Conservation (phyloP, 1,284 basidiomycete species). For the Tausonia pullulans region DNA sequence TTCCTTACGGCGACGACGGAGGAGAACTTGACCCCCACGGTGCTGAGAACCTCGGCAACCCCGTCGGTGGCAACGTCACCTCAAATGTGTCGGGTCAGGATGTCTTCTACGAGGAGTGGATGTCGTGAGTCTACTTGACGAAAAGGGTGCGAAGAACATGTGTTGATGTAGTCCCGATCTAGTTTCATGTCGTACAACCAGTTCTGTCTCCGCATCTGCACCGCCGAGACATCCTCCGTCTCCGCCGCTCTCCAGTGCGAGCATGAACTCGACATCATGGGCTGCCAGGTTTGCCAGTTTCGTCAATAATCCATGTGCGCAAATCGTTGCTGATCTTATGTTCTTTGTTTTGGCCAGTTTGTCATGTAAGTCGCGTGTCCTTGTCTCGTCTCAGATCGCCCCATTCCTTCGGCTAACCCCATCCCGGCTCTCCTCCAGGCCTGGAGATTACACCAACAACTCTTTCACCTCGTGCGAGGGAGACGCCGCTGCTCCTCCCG, state of each 20-base stretch:
- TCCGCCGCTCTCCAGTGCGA: constrained; percentile 22
- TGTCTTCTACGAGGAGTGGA: constrained; percentile 23
- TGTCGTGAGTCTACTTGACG: neutral
- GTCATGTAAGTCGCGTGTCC: neutral
- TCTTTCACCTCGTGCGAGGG: constrained; percentile 36
- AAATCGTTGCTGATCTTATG: neutral
- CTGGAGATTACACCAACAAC: constrained; percentile 36
- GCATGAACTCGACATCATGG: constrained; percentile 36
- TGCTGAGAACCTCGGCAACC: constrained; percentile 38
- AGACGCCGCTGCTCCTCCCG: constrained; percentile 28
- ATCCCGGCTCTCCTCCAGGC: constrained; percentile 27
- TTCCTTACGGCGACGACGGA: constrained; percentile 35
- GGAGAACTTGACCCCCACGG: constrained; percentile 43
- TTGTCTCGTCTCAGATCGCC: neutral
- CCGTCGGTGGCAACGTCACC: constrained; percentile 43
- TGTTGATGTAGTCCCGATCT: too few relatives aligned
- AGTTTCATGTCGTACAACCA: constrained; percentile 24
- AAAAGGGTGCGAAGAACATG: too few relatives aligned
- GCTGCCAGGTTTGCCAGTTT: constrained; percentile 29
- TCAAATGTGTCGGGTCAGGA: constrained; percentile 36
- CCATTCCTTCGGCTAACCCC: neutral
- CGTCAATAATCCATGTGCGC: neutral
- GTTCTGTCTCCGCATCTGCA: constrained; percentile 41
- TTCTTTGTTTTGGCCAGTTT: neutral
- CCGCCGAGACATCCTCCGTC: constrained; percentile 27